Evolutionary conservation across 1,139 yeast genomes (phyloP).

Genomic region (Scheffersomyces cryptocercus): DNA sequence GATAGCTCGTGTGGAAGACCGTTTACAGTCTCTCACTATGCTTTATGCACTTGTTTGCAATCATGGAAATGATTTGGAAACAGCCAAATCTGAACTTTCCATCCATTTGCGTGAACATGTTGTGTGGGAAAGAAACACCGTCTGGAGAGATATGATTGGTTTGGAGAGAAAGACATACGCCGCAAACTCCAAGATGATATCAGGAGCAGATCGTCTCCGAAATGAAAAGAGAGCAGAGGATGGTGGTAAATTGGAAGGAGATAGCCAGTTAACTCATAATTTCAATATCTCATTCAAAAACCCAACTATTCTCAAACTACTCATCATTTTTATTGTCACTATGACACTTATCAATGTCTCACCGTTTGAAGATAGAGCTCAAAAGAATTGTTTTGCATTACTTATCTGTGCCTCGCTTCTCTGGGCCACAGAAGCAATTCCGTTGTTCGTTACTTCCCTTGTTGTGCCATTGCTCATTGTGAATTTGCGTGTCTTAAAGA

Average conservation of each 20-base stretch:
- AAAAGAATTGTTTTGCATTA: conserved; percentile 67
- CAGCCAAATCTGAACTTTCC: conserved; percentile 52
- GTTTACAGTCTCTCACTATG: conserved; percentile 33
- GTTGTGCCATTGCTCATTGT: conserved; percentile 62
- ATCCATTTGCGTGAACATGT: conserved; percentile 69
- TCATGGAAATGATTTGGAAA: conserved; percentile 41
- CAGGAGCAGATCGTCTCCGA: conserved; percentile 2
- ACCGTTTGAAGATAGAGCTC: conserved; percentile 60
- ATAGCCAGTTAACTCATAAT: conserved; percentile 9
- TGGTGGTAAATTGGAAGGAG: conserved; percentile 10
- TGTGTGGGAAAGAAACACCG: conserved; percentile 74
- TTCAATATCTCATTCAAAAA: conserved; percentile 41
- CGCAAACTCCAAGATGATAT: conserved; percentile 27
- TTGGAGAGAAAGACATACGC: conserved; percentile 33
- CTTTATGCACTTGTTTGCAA: conserved; percentile 46
- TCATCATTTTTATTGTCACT: conserved; percentile 46
- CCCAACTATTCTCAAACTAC: conserved; percentile 49
- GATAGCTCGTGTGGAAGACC: conserved; percentile 16
- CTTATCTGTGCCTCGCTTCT: conserved; percentile 67
- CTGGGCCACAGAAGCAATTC: conserved; percentile 77
- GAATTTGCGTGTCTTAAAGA: conserved; percentile 55
- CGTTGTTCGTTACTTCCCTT: conserved; percentile 66
- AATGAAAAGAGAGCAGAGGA: conserved; percentile 11
- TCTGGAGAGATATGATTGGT: conserved; percentile 59
- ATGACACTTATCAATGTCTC: conserved; percentile 50